Base-by-base conservation (phyloP, 2,329 filamentous ascomycete species). In the Alternaria brassicae region DNA sequence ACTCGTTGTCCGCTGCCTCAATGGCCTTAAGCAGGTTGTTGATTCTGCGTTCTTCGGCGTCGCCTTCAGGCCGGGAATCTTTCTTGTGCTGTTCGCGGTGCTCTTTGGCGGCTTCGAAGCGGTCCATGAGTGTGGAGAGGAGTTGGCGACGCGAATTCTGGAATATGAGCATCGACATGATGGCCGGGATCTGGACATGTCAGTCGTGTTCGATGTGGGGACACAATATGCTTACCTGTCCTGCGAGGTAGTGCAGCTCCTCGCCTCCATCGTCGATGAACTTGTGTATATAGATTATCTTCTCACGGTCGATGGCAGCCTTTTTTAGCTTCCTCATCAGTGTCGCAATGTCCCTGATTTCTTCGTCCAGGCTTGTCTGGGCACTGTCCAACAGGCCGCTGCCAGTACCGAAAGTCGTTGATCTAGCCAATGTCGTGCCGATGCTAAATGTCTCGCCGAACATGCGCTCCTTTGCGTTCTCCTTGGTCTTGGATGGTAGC, bases 261-360 rank as follows among this genome's bases (percentile, higher is more conserved):
- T 77, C 73, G 6, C 86, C 87, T 19, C 87, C 91, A 53, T 95
- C 84, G 40, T 88, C 82, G n/a, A 97, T 82, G 73, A 97, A 99
- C 62, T 86, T 91, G 69, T 90, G 88, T 21, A 97, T 85, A 0
- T 90, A 89, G 61, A 94, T 89, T 58, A 96, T 88, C 81, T 95
- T 98, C 80, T 98, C 94, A 32, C 95, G 87, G 74, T 99, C 95
- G 66, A 99, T 92, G 7, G 88, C 85, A 6, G 90, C 87, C 37
- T 80, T 80, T 62, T 88, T 89, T 54, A 99, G 78, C 2, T 86
- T 85, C 21, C 78, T 80, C 80, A 96, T 84, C 25, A 99, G 81
- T 3, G 87, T 86, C 4, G 88, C 85, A 17, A 92, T 85, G 70
- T 92, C 86, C 4, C 80, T 81, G 50, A 89, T 84, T 47, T 89